Conservation (phyloP, 2,329 filamentous ascomycete species). For the Xylaria arbuscula region DNA sequence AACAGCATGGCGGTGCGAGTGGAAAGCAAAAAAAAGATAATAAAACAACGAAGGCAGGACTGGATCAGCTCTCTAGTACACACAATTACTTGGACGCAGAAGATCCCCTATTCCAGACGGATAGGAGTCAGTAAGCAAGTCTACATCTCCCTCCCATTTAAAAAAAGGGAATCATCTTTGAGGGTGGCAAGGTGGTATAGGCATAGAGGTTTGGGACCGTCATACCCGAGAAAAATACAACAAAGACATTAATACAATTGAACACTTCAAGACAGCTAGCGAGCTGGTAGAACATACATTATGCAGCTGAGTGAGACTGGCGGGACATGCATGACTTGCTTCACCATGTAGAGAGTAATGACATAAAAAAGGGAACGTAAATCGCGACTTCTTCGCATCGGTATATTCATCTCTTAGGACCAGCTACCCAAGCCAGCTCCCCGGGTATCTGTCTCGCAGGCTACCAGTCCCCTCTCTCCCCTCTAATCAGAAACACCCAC, state of each 20-base stretch:
- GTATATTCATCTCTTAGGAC: neutral
- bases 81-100: neutral
- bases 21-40: neutral
- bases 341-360: too few species aligned
- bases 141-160: neutral
- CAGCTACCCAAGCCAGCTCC: neutral
- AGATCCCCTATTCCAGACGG: neutral
- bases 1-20: constrained; percentile 14
- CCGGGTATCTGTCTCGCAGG: constrained; percentile 1
- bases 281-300: neutral
- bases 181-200: neutral
- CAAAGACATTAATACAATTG: constrained; percentile 3
- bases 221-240: neutral
- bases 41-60: neutral
- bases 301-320: neutral
- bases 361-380: too few species aligned
- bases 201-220: neutral
- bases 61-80: neutral
- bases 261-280: neutral
- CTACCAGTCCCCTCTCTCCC: neutral
- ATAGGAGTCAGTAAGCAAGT: neutral
- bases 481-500: constrained; percentile 6
- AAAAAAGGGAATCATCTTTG: neutral
- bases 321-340: too few species aligned
- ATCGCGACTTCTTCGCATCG: neutral